These are phyloP conservation scores for Candida dubliniensis DNA, from an alignment of 1,139 yeast genomes.

Conservation along the genomic window DNA sequence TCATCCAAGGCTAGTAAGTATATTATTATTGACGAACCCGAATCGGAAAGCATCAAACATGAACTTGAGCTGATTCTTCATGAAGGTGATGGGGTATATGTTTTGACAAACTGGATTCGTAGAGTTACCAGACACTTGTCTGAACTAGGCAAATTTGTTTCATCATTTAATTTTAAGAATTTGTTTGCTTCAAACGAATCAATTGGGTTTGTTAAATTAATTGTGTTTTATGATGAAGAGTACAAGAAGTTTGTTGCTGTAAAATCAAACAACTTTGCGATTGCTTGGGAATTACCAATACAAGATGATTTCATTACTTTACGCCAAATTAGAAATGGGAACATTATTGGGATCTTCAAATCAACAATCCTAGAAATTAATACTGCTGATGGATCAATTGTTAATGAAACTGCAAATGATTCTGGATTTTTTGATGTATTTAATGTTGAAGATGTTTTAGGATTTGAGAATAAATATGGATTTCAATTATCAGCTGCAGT, in stretches of 20 bases:
- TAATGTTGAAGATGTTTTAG: slow-evolving; percentile 8
- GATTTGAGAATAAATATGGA: slow-evolving; percentile 9
- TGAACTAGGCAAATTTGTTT: slow-evolving; percentile 32
- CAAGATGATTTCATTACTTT: slow-evolving; percentile 18
- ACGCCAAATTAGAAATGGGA: slow-evolving; percentile 14
- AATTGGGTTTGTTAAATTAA: slow-evolving; percentile 35
- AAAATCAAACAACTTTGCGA: slow-evolving; percentile 29
- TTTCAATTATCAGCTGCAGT: not conserved
- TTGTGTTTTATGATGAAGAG: slow-evolving; percentile 29
- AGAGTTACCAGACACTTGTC: slow-evolving; percentile 36
- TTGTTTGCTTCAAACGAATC: slow-evolving; percentile 7
- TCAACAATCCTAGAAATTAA: slow-evolving; percentile 20
- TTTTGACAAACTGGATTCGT: slow-evolving; percentile 29
- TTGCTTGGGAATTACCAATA: slow-evolving; percentile 26
- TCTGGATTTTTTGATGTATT: slow-evolving; percentile 7
- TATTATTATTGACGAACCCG: slow-evolving; percentile 29
- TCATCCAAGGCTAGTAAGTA: slow-evolving; percentile 10
- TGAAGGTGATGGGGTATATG: slow-evolving; percentile 25
- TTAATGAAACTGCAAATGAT: slow-evolving; percentile 6
- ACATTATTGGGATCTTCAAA: slow-evolving; percentile 24
- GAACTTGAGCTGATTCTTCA: slow-evolving; percentile 34
- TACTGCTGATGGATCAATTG: slow-evolving; percentile 27
- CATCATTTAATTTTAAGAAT: slow-evolving; percentile 12
- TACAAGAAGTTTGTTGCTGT: slow-evolving; percentile 28
- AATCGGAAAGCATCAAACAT: slow-evolving; percentile 27